Base-by-base conservation (phyloP, 1,139 yeast species). In the Wickerhamomyces sp. region DNA sequence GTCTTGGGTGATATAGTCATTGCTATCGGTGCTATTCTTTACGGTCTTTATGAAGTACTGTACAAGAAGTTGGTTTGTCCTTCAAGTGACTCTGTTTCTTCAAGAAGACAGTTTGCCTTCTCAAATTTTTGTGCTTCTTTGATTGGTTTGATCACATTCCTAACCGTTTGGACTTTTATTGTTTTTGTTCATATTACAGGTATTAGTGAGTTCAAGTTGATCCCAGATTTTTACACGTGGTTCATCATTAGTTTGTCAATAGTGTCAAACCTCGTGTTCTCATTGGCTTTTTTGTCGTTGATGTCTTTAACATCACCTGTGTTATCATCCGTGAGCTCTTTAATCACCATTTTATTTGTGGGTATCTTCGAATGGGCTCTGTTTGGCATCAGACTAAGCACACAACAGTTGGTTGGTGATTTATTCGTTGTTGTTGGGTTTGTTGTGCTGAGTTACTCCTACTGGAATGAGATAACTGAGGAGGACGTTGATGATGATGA, bases 221-320 rank as follows among this genome's bases (percentile, higher is more conserved):
- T 85, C 13, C 58, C 66, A 0, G 59, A 70, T 5, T 51, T 65
- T 0, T 50, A 46, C 2, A 52, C 69, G 10, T 70, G 79, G 75
- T 40, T 58, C 2, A 68, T 68, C 33, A 66, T 76, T 22, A 29
- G 61, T 1, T 63, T 78, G 7, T 75, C 81, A 4, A 66, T 83
- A 1, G 44, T 75, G 1, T 70, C 83, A 15, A 87, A 87, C 54
- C 64, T 84, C 46, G 49, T 73, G 1, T 87, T 84, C 54, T 79
- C 87, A 30, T 83, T 85, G 4, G 68, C 83, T 28, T 85, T 87
- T 49, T 67, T 87, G 42, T 72, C 88, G 3, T 64, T 87, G 45
- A 84, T 86, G 83, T 81, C 95, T 1, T 68, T 87, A 40, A 87
- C 95, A 0, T 78, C 85, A 13, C 95, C 96, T 0, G 95, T 87